Conservation (phyloP, 2,329 filamentous ascomycete species). For the Aspergillus awamori region DNA sequence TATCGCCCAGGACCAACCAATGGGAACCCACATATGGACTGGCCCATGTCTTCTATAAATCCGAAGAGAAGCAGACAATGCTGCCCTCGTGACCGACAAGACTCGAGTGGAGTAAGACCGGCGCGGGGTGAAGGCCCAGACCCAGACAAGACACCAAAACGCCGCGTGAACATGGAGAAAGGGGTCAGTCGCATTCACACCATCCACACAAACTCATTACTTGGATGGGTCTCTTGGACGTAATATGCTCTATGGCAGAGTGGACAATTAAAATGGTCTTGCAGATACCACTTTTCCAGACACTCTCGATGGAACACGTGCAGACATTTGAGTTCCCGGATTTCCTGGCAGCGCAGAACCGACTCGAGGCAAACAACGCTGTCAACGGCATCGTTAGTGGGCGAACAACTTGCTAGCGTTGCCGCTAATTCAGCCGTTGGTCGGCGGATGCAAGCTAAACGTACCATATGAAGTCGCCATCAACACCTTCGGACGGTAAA, state of each 20-base stretch:
- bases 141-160: background rate
- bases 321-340: constrained; percentile 42
- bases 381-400: background rate
- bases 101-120: background rate
- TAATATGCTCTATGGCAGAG: constrained; percentile 43
- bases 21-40: background rate
- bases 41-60: background rate
- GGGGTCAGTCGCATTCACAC: constrained; percentile 24
- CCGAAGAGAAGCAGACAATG: background rate
- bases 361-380: constrained; percentile 45
- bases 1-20: background rate
- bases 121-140: background rate
- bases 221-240: constrained; percentile 32
- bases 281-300: constrained; percentile 44
- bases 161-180: background rate
- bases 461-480: constrained; percentile 43
- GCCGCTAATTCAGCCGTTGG: background rate
- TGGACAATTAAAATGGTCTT: constrained; percentile 44
- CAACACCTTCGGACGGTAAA: constrained; percentile 36
- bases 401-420: constrained; percentile 6
- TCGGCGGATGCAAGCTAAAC: background rate
- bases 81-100: background rate
- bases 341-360: constrained; percentile 38
- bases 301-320: constrained; percentile 46
- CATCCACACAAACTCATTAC: constrained; percentile 42